phyloP scores from a whole-genome alignment of 176 grass and related monocot genomes.

The Lolium perenne region DNA sequence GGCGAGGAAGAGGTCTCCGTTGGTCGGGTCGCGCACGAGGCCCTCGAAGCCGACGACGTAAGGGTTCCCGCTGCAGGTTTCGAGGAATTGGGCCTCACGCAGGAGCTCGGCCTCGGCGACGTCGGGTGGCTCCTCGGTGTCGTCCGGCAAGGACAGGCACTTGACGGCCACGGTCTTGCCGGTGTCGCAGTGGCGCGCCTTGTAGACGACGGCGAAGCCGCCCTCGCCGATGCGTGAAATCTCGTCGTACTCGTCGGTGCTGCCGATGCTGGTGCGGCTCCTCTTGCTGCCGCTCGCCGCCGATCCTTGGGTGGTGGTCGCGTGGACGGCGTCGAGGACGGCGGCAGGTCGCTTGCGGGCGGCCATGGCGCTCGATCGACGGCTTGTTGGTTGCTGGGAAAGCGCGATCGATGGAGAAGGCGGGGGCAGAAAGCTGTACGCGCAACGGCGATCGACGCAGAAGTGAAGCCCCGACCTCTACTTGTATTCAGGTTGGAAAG shows the following conservation, averaged over 20 bases:
- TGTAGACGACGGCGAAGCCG: neutral
- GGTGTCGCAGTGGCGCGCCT: conserved; percentile 4
- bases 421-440: neutral
- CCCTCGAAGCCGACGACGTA: conserved; percentile 40
- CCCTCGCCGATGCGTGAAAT: neutral
- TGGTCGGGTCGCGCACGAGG: neutral
- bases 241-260: conserved; percentile 19
- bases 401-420: neutral
- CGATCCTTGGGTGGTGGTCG: neutral
- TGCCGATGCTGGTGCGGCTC: neutral
- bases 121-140: neutral
- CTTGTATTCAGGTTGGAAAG: neutral
- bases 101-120: neutral
- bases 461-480: neutral
- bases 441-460: neutral
- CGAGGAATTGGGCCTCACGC: neutral
- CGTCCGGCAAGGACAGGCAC: neutral
- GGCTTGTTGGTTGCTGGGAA: neutral
- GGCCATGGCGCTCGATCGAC: conserved; percentile 2
- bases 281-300: neutral
- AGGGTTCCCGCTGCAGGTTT: conserved; percentile 14
- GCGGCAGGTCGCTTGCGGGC: conserved; percentile 29
- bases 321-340: neutral
- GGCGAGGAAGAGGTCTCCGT: conserved; percentile 12
- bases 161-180: conserved; percentile 8